Base-by-base conservation (phyloP, 176 grass and related monocot genomes). In the Saccharum officinarum region DNA sequence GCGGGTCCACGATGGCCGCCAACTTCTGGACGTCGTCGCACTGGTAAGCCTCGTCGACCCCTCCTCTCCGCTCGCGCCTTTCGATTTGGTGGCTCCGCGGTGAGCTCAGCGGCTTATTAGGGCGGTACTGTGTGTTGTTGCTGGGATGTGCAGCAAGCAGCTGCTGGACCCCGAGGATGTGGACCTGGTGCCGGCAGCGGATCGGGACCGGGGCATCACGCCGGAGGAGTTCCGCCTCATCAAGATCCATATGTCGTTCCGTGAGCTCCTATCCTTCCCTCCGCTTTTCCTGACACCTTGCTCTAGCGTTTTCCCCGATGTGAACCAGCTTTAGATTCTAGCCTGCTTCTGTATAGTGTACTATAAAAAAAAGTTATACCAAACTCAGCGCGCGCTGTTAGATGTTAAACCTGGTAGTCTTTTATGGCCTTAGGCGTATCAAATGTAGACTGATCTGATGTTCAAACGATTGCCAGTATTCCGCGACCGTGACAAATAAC, bases 191-290 rank as follows among this genome's bases (percentile, higher is more conserved):
- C 97, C 86, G 7, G 66, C 65, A 39, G 86, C 84, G 36, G 97
- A 99, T 72, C 91, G 87, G 76, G 97, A 99, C 82, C 85, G 87
- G 8, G 92, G 97, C n/a, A 95, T 94, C 89, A 96, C 93, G 20
- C 82, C 89, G 49, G 93, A 92, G 83, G 97, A 99, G 76, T 94
- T 96, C 65, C 90, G 92, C 75, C 92, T 96, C 62, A 84, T 99
- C 82, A 99, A 96, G 78, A 96, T 96, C 84, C 93, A 99, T 88
- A 99, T 99, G 93, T 96, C 92, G 41, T 86, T 81, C 83, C 90
- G 97, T 92, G 79, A 91, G 88, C 61, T 78, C 76, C 63, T 69
- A 17, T 60, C 1, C 80, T 67, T 37, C 75, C 44, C 68, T 45
- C 63, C 41, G 4, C n/a, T 5, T 8, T n/a, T n/a, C 17, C 38